phyloP scores from a whole-genome alignment of 148 eudicot genomes.

The Suaeda aralocaspica region DNA sequence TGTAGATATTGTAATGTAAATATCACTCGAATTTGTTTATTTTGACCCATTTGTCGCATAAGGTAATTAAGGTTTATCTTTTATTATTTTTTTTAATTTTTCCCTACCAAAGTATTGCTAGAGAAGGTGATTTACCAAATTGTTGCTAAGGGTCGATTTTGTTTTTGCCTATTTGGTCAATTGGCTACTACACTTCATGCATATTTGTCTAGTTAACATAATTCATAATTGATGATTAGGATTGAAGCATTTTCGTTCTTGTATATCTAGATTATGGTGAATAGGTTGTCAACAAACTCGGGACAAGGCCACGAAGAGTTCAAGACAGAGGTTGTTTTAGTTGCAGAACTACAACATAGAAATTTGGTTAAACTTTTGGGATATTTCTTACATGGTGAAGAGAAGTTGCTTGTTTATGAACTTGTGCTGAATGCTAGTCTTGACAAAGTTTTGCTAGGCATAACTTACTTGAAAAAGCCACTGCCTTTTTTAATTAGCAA shows the following conservation, averaged over 20 bases:
- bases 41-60: too few species aligned
- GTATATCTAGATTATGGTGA: slow-evolving; percentile 19
- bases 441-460: slow-evolving; percentile 15
- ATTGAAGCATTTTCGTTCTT: neutral
- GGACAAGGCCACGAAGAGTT: slow-evolving; percentile 21
- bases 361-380: slow-evolving; percentile 21
- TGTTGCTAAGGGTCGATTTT: too few species aligned
- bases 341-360: slow-evolving; percentile 22
- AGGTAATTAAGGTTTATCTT: too few species aligned
- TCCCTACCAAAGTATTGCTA: too few species aligned
- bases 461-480: too few species aligned
- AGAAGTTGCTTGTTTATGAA: slow-evolving; percentile 25
- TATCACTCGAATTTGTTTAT: too few species aligned
- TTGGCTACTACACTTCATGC: too few species aligned
- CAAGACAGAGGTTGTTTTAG: slow-evolving; percentile 16
- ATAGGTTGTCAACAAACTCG: slow-evolving; percentile 20
- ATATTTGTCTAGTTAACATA: neutral
- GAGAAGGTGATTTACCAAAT: too few species aligned
- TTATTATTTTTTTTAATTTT: too few species aligned
- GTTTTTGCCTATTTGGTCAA: too few species aligned
- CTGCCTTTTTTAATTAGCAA: neutral
- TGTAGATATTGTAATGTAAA: too few species aligned
- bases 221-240: neutral
- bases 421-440: slow-evolving; percentile 17
- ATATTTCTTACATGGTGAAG: slow-evolving; percentile 20